Evolutionary conservation across 2,329 filamentous ascomycete species (phyloP).

Genomic region (Alternaria solani): DNA sequence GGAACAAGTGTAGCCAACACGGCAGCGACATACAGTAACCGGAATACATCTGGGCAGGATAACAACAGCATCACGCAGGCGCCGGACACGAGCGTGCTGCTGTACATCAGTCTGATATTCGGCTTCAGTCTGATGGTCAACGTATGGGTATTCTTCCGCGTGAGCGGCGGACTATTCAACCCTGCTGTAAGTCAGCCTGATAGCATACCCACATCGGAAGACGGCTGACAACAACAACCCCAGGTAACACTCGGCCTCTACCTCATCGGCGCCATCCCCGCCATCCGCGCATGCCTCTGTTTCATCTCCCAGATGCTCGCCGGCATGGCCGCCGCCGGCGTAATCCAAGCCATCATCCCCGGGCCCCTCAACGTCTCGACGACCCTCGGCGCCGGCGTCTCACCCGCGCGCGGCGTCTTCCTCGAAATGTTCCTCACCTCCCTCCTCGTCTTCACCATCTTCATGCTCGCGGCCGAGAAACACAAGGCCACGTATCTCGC

Average conservation of each 20-base stretch:
- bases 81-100: slow-evolving; percentile 44
- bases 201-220: not conserved
- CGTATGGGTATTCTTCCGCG: slow-evolving; percentile 53
- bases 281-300: slow-evolving; percentile 40
- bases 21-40: slow-evolving; percentile 31
- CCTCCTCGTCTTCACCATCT: slow-evolving; percentile 52
- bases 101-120: slow-evolving; percentile 51
- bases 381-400: slow-evolving; percentile 43
- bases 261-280: slow-evolving; percentile 41
- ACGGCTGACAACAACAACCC: not conserved
- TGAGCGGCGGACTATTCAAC: slow-evolving; percentile 52
- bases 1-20: slow-evolving; percentile 51
- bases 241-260: slow-evolving; percentile 50
- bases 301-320: slow-evolving; percentile 49
- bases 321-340: slow-evolving; percentile 47
- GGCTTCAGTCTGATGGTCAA: slow-evolving; percentile 51
- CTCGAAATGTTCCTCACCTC: slow-evolving; percentile 53
- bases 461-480: slow-evolving; percentile 76
- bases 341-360: slow-evolving; percentile 48
- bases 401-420: slow-evolving; percentile 47
- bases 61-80: slow-evolving; percentile 38
- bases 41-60: slow-evolving; percentile 27
- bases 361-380: slow-evolving; percentile 47
- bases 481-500: slow-evolving; percentile 76
- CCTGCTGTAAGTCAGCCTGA: slow-evolving; percentile 46